These are phyloP conservation scores for Bretziella fagacearum DNA, from an alignment of 2,329 filamentous ascomycete species.

Conservation along the genomic window DNA sequence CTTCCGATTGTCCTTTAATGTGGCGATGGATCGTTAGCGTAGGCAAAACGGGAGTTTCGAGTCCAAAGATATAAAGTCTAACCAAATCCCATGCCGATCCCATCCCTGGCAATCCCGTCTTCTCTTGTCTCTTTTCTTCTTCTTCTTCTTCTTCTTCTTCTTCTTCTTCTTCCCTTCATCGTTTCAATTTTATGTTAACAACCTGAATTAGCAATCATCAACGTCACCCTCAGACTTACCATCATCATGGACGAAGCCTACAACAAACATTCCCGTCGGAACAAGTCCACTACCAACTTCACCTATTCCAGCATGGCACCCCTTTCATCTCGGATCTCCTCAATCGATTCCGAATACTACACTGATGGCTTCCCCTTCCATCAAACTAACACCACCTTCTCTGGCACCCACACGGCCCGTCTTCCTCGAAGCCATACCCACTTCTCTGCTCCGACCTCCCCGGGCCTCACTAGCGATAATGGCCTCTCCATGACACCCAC, in stretches of 20 bases:
- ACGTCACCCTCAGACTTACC: not conserved
- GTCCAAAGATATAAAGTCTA: no score
- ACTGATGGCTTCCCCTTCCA: conserved; percentile 7
- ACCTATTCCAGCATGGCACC: conserved; percentile 46
- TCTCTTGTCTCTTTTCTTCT: not conserved
- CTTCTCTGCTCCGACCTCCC: conserved; percentile 37
- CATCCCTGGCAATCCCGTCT: no score
- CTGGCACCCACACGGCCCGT: conserved; percentile 26
- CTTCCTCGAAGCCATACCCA: conserved; percentile 23
- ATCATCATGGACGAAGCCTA: conserved; percentile 41
- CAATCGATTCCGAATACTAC: conserved; percentile 26
- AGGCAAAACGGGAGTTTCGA: no score
- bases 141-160: not conserved
- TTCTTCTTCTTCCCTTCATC: not conserved
- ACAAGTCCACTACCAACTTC: conserved; percentile 39
- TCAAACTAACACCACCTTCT: not conserved
- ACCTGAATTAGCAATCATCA: not conserved
- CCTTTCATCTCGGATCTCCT: conserved; percentile 42
- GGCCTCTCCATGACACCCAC: conserved; percentile 26
- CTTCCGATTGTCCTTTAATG: no score
- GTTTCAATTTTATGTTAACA: not conserved
- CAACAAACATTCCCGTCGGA: conserved; percentile 42
- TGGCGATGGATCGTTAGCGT: no score
- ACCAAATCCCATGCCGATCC: no score
- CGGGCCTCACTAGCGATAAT: not conserved